Evolutionary conservation across 169 alveolate genomes (phyloP), one percentile per base, ranked within the genome.

Genomic region (Ichthyophthirius multifiliis): DNA sequence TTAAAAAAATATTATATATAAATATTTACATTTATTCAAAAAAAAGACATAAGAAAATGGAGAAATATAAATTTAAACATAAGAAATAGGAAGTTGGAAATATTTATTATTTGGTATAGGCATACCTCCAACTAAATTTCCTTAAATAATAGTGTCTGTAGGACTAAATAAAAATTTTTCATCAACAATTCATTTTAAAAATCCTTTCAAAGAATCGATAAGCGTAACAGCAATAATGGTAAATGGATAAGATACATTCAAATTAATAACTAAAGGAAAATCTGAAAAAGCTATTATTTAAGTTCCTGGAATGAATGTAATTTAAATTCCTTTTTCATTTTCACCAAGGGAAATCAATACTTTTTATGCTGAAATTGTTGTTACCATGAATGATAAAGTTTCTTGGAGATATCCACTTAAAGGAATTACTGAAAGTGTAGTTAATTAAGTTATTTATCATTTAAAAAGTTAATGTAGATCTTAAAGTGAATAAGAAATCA

Each of bases 191-290:
- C 74, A 86, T 32, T 91, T 90, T 82, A 92, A 93, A 82, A 96
- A 96, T 82, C 99, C 99, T 10, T 94, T 96, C 77, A 92, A 95
- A 88, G 98, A 96, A 86, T 83, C 93, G 47, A 78, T 95, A 43
- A 44, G 84, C n/a, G 96, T 93, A 5, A 76, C 82, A 62, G 87
- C 95, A 16, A 87, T 86, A 27, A 84, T 95, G 79, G 97, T 94
- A 89, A 43, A 71, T 82, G n/a, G 84, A 84, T 71, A 73, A 83
- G 15, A 62, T 89, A 23, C 47, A 83, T n/a, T 48, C 76, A 35
- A 85, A 83, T n/a, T n/a, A n/a, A n/a, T n/a, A 23, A 75, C 79
- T 10, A 65, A 45, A 34, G 18, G 75, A 43, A 74, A 44, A 16
- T 47, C 15, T 15, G 88, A 81, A 13, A 71, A 67, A 46, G 41